Evolutionary conservation across 805 yeast species (phyloP).

Genomic region (Wilhelminamyces savonicus): DNA sequence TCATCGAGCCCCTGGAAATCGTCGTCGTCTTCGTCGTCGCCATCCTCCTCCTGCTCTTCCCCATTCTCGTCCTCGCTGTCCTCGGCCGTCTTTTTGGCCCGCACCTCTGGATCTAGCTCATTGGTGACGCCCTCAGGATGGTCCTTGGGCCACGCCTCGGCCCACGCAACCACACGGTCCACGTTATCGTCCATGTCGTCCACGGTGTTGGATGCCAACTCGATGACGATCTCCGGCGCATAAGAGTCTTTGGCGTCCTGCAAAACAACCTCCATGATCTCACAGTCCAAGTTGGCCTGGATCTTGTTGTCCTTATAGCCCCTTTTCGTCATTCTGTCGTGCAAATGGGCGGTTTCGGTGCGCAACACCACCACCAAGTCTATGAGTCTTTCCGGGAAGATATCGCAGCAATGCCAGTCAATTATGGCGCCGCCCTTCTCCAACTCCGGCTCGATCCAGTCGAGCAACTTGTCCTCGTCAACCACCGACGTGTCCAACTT

Average conservation of each 20-base stretch:
- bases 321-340: constrained; percentile 70
- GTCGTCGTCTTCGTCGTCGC: too few relatives aligned
- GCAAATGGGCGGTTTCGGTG: constrained; percentile 65
- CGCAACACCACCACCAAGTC: constrained; percentile 88
- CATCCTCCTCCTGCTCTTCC: neutral
- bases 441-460: constrained; percentile 69
- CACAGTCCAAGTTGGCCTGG: constrained; percentile 91
- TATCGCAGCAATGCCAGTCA: constrained; percentile 98
- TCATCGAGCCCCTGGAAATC: neutral
- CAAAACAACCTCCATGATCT: constrained; percentile 87
- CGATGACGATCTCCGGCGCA: constrained; percentile 75
- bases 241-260: constrained; percentile 85
- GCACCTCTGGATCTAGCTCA: constrained; percentile 35
- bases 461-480: constrained; percentile 85
- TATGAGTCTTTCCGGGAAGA: constrained; percentile 86
- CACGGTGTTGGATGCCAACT: constrained; percentile 61
- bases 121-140: constrained; percentile 50
- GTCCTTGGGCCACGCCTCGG: constrained; percentile 64
- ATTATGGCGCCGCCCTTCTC: constrained; percentile 83
- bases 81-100: constrained; percentile 6
- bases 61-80: constrained; percentile 6
- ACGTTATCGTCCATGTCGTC: constrained; percentile 83
- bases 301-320: constrained; percentile 77
- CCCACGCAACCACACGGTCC: constrained; percentile 70
- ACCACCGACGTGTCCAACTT: constrained; percentile 81